A percentile compares a stretch with the other conserved stretches of the same genome.
These are phyloP conservation scores for Candida pseudocylindracea DNA, from an alignment of 1,139 yeast genomes.

Conservation along the genomic window DNA sequence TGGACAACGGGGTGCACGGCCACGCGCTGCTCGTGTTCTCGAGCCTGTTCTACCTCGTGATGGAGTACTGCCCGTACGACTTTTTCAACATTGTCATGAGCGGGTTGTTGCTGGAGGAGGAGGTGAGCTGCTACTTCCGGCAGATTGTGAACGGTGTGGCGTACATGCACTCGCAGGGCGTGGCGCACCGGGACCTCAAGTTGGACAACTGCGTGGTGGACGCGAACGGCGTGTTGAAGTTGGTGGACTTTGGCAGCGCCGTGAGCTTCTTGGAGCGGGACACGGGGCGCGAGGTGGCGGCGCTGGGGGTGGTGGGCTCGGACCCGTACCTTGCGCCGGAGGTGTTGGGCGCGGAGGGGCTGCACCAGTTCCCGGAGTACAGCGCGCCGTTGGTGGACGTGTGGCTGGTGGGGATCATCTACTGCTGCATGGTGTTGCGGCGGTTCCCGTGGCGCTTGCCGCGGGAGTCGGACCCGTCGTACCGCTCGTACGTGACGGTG, in stretches of 20 bases:
- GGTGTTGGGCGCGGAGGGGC: constrained; percentile 33
- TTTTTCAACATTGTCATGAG: constrained; percentile 63
- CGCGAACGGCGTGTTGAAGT: constrained; percentile 33
- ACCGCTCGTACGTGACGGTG: constrained; percentile 15
- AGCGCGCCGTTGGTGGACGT: constrained; percentile 89
- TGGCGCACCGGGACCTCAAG: constrained; percentile 61
- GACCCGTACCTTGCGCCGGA: constrained; percentile 98
- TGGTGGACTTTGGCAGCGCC: constrained; percentile 65
- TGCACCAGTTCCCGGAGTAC: constrained; percentile 11
- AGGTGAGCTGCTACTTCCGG: constrained; percentile 43
- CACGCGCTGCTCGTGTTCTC: constrained; percentile 3
- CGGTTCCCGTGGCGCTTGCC: constrained; percentile 98
- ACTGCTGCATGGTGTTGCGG: constrained; percentile 86
- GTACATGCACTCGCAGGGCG: constrained; percentile 41
- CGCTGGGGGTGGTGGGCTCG: constrained; percentile 77
- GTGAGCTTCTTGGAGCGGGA: constrained; percentile 21
- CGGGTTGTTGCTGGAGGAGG: constrained; percentile 34
- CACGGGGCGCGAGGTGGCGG: constrained; percentile 7
- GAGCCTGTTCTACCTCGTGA: constrained; percentile 31
- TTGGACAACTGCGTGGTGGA: constrained; percentile 60
- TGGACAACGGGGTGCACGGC: background rate
- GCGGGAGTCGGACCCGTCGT: constrained; percentile 29
- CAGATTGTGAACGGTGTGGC: constrained; percentile 41
- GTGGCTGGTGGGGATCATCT: constrained; percentile 91
- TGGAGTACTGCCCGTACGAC: constrained; percentile 61